phyloP scores from a whole-genome alignment of 2,329 filamentous ascomycete species.

The Aspergillus sp. region DNA sequence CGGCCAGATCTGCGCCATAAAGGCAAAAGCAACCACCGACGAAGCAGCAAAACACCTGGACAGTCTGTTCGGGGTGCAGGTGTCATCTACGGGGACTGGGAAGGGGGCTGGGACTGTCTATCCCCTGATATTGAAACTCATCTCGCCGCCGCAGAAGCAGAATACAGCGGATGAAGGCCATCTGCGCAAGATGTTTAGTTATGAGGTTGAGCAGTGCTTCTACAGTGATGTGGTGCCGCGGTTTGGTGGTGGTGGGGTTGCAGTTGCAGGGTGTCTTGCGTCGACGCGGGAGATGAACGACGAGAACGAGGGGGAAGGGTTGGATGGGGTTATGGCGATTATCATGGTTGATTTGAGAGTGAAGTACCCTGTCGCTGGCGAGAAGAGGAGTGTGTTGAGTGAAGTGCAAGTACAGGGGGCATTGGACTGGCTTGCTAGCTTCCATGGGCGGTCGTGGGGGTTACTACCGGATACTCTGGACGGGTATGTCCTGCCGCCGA shows the following conservation, averaged over 20 bases:
- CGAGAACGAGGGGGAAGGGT: slow-evolving; percentile 23
- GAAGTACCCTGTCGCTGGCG: slow-evolving; percentile 54
- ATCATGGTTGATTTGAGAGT: slow-evolving; percentile 58
- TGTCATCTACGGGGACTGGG: slow-evolving; percentile 3
- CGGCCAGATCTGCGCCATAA: slow-evolving; percentile 57
- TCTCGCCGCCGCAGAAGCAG: slow-evolving; percentile 50
- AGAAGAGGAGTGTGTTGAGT: slow-evolving; percentile 43
- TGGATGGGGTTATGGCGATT: slow-evolving; percentile 49
- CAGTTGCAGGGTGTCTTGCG: slow-evolving; percentile 53
- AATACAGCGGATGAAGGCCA: slow-evolving; percentile 58
- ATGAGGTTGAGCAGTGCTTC: slow-evolving; percentile 67
- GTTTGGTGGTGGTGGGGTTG: slow-evolving; percentile 43
- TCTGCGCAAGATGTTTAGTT: slow-evolving; percentile 65
- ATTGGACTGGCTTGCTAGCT: slow-evolving; percentile 61
- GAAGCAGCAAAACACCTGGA: slow-evolving; percentile 23
- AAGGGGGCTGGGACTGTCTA: slow-evolving; percentile 17
- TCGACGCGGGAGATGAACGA: slow-evolving; percentile 37
- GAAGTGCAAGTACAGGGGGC: slow-evolving; percentile 53
- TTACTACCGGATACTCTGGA: slow-evolving; percentile 27
- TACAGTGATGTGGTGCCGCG: slow-evolving; percentile 57
- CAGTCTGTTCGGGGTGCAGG: slow-evolving; percentile 21
- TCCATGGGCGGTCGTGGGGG: slow-evolving; percentile 58
- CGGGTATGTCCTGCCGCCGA: slow-evolving; percentile 48
- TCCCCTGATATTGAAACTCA: slow-evolving; percentile 59
- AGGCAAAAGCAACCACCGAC: slow-evolving; percentile 38